Base-by-base conservation (phyloP, 495 filamentous ascomycete genomes). In the Aspergillus avenaceus region DNA sequence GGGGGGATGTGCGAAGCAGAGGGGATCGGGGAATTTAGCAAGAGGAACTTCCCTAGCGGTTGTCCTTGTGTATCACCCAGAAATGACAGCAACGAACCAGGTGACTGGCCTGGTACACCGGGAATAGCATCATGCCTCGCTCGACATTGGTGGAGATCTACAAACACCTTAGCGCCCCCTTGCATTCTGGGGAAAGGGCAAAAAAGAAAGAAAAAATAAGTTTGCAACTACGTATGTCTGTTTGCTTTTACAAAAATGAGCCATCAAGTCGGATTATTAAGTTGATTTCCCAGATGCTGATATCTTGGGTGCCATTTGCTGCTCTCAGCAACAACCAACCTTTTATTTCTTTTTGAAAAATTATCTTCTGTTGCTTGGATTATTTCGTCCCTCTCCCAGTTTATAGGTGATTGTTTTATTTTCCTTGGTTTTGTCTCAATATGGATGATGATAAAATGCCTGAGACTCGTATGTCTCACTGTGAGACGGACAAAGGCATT, bases 401-500 rank as follows among this genome's bases (percentile, higher is more conserved):
- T n/a, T n/a, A n/a, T n/a, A n/a, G n/a, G n/a, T n/a, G n/a, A 38
- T 38, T 38, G 13, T 38, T 38, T 8, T 18, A 8, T 38, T 38
- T 38, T 7, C 8, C 14, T 38, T 38, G 36, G 13, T 37, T 14
- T 37, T 16, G 21, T 38, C n/a, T n/a, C n/a, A n/a, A n/a, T n/a
- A n/a, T n/a, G n/a, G n/a, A 26, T 29, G 28, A 42, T 45, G 36
- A 37, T 19, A 23, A 53, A 43, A 47, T 18, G 31, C 27, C 43
- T 26, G 48, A 47, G 16, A 50, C 42, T 24, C 28, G 31, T 38
- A 53, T 47, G 52, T 53, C 51, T 45, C 54, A 45, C 25, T n/a
- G 47, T 27, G 58, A 54, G 32, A 43, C 43, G 31, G 58, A 61
- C 41, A 61, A 58, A 37, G 54, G 55, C 24, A 31, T 50, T 44